A percentile compares a stretch with the other conserved stretches of the same genome.
Evolutionary conservation across 441 rosid genomes (phyloP).

Genomic region (Flueggea neowawraea): DNA sequence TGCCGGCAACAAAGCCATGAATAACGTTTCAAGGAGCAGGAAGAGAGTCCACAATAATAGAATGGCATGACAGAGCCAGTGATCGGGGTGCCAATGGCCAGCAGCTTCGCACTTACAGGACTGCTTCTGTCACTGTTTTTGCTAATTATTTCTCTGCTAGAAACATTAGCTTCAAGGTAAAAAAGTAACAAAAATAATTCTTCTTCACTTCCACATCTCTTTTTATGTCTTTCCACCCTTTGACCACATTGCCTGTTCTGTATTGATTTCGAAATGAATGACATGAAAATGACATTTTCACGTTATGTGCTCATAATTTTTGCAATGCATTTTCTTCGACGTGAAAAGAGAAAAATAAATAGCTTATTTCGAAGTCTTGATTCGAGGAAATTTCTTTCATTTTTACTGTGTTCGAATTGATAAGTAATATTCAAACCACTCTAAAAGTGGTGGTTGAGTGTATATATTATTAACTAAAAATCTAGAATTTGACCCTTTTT

Average conservation of each 20-base stretch:
- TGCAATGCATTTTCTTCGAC: background rate
- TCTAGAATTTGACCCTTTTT: too few species aligned
- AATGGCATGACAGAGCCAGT: constrained; percentile 94
- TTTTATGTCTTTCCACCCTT: background rate
- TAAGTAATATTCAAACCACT: too few species aligned
- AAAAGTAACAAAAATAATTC: too few species aligned
- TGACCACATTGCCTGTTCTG: background rate
- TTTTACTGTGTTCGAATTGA: too few species aligned
- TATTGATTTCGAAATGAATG: too few species aligned
- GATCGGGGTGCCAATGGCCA: constrained; percentile 85
- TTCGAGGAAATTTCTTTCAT: too few species aligned
- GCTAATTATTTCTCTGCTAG: constrained; percentile 83
- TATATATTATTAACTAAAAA: too few species aligned
- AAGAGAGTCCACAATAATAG: constrained; percentile 68
- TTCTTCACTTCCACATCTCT: background rate
- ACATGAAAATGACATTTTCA: too few species aligned
- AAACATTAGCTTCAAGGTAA: constrained; percentile 90
- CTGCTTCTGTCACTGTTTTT: constrained; percentile 87
- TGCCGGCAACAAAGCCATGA: constrained; percentile 76
- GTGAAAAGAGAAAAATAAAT: background rate
- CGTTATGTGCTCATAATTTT: background rate
- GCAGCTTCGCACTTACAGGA: constrained; percentile 82
- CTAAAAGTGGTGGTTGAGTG: too few species aligned
- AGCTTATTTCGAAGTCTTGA: too few species aligned
- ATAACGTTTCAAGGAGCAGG: constrained; percentile 87